Base-by-base conservation (phyloP, 164 flowering plant species). In the Dillenia turbinata region DNA sequence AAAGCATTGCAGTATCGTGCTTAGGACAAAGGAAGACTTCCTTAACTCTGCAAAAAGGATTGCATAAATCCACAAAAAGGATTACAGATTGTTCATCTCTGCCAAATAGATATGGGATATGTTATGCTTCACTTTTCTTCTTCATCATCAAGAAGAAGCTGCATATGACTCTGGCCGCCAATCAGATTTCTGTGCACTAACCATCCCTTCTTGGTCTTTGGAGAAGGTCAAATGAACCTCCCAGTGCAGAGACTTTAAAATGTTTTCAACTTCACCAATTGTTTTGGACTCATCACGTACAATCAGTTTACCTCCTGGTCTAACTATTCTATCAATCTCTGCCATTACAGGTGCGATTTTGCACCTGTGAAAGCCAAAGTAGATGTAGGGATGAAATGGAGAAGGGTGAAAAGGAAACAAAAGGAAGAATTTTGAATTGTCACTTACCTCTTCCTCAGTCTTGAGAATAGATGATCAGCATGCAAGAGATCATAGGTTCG, bases 391-490 rank as follows among this genome's bases (percentile, higher is more conserved):
- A 40, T 16, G 12, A 56, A 13, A 10, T 11, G 44, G 17, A 26
- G 45, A 40, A n/a, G 10, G 12, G 12, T 44, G 12, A 12, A 12
- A 6, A 11, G 15, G 33, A 40, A 15, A 56, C n/a, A 10, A 8
- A 57, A 19, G 60, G 45, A 40, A n/a, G 10, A 16, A 16, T 44
- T 19, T 19, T 22, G 22, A 33, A 52, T 44, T 49, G 58, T 44
- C 17, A 22, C 52, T 6, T 55, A 84, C 91, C 92, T 86, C 72
- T 81, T 78, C 67, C 77, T 77, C 47, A 93, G 70, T 60, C 63
- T 78, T 0, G 96, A 88, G 80, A 93, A 93, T 33, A 93, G 87
- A 75, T 88, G 88, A 78, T 90, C 96, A 2, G 94, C 97, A 67
- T 92, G 98, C 26, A 92, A 72, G 43, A 93, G 92, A 64, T 93